Base-by-base conservation (phyloP, 306 rosid genomes). In the Quillaja saponaria region DNA sequence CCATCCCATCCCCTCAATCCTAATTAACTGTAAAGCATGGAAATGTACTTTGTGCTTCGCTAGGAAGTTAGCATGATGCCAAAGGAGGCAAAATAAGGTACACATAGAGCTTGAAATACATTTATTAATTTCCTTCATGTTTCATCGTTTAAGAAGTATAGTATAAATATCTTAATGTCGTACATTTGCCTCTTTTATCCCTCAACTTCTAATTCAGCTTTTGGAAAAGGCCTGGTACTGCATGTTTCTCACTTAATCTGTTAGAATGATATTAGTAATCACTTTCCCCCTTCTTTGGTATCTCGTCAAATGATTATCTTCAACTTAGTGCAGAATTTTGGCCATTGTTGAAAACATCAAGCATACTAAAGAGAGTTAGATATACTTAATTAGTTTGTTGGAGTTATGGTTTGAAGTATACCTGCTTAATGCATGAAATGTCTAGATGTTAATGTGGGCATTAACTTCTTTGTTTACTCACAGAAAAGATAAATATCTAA, bases 401-500 rank as follows among this genome's bases (percentile, higher is more conserved):
- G 50, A 37, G 10, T 38, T 39, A 14, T 42, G 42, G 20, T 20
- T 48, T 39, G 8, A 64, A 13, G 35, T 17, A 3, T 55, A 59
- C 18, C 21, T 34, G n/a, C 16, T 48, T 42, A 21, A 19, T 21
- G 37, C 37, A 28, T 58, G 39, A 44, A 61, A 31, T 49, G 41
- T 20, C 13, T 37, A 10, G 28, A 52, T 54, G 25, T 41, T 52
- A 10, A 58, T 62, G 62, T 62, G 49, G 62, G 14, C 38, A 40
- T 46, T 64, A 17, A 44, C n/a, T 38, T 35, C n/a, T 38, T 35
- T 67, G 50, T 61, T 12, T 3, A 35, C 52, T 55, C 17, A 75
- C 21, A 39, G 66, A 58, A 34, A 41, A 10, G 49, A 50, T 39
- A 20, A n/a, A 58, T 61, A 44, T 46, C 13, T 59, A 16, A 61